Evolutionary conservation across 1,284 basidiomycete species (phyloP), one percentile per base, ranked within the genome.

Genomic region (Stygiomarasmius scandens): DNA sequence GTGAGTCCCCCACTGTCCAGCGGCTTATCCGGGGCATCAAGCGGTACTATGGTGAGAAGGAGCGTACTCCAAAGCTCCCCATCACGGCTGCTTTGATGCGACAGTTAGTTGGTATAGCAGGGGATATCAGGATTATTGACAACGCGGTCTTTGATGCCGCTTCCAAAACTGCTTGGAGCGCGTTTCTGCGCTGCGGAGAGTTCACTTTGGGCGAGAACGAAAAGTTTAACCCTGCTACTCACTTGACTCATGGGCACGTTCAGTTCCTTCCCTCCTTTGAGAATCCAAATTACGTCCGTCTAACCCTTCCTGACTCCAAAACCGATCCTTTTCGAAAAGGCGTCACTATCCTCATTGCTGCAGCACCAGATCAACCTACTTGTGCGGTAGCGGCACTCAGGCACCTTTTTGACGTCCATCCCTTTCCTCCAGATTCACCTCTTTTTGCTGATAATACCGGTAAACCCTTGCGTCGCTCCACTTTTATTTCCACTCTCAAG

Each of bases 261-360:
- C 56, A 63, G 12, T 73, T 73, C 52, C 20, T 64, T 14, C 69
- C 69, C 12, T 62, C 57, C 3, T 46, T 66, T 24, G 61, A 64
- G 0, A 34, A 62, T 1, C 59, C 69, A 14, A 64, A 63, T 12
- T 63, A 72, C 45, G 36, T 74, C 16, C 52, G 59, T 3, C 64
- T 77, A 16, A 64, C 66, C 8, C 61, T 76, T 9, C 73, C 74
- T 0, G 66, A 68, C 0, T 76, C 73, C 1, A 77, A 77, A 57
- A 76, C 74, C 0, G 74, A 76, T 56, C 73, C 73, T 0, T 76
- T 75, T 58, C 66, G 69, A 2, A 66, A 66, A 49, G 45, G 45
- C 12, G 45, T 47, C 36, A 57, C 54, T 34, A 38, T 66, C 45
- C 14, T 59, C 36, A 49, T 59, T 16, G 52, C 51, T 5, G 58